These are phyloP conservation scores for Malania oleifera DNA, from an alignment of 164 flowering plant species.

Conservation along the genomic window DNA sequence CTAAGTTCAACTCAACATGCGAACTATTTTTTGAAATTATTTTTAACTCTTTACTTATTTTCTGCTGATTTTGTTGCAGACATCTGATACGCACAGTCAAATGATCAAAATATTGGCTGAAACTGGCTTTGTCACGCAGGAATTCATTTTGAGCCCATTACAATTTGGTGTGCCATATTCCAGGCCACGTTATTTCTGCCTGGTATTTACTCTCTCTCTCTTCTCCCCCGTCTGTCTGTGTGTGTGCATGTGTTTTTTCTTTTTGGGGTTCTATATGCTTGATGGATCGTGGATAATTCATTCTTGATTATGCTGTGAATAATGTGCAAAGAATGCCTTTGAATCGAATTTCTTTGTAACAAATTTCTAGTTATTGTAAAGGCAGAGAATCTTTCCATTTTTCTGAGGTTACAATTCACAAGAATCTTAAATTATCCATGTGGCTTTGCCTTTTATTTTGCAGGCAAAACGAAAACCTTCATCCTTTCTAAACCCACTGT, in stretches of 20 bases:
- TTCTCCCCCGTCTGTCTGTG: background rate
- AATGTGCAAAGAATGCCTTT: background rate
- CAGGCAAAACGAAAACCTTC: slow-evolving; percentile 83
- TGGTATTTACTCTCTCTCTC: slow-evolving; percentile 42
- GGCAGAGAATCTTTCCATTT: background rate
- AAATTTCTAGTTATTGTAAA: background rate
- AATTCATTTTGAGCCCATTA: slow-evolving; percentile 80
- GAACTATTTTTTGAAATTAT: background rate
- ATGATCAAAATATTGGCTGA: slow-evolving; percentile 61
- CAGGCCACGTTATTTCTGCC: slow-evolving; percentile 93
- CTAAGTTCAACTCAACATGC: background rate
- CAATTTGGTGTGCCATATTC: slow-evolving; percentile 97
- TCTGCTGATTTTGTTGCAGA: slow-evolving; percentile 37
- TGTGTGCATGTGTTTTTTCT: too few species aligned
- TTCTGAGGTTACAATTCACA: too few species aligned
- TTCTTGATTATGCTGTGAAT: background rate
- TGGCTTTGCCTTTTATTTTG: background rate
- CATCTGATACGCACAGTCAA: slow-evolving; percentile 72
- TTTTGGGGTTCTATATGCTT: too few species aligned
- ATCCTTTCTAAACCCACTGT: slow-evolving; percentile 36
- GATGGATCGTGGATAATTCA: background rate
- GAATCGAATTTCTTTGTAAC: background rate
- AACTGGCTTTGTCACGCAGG: slow-evolving; percentile 60
- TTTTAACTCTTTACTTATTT: background rate
- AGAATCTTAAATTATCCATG: background rate